Percentiles rank a stretch among this genome's conserved stretches.
Conservation (phyloP, 345 rosid genomes). For the Brassica carinata region DNA sequence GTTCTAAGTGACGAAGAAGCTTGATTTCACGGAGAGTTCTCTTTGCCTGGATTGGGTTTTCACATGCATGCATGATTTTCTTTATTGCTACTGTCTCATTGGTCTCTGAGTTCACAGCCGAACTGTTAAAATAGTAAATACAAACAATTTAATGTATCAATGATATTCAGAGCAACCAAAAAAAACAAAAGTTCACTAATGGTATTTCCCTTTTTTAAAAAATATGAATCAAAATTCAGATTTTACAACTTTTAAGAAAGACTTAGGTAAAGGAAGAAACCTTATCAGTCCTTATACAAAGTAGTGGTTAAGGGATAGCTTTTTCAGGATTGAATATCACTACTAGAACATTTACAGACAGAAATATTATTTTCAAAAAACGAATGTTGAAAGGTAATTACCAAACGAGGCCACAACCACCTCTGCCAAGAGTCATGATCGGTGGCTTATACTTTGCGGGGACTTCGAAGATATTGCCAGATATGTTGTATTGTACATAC, state of each 20-base stretch:
- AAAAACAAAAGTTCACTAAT: neutral
- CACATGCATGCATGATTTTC: conserved; percentile 84
- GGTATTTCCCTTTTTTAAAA: too few species aligned
- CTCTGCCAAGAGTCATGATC: neutral
- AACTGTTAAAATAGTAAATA: conserved; percentile 40
- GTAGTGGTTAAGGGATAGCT: too few species aligned
- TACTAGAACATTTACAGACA: neutral
- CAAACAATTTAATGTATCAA: neutral
- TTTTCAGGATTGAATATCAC: too few species aligned
- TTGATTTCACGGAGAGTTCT: conserved; percentile 97
- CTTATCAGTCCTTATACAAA: too few species aligned
- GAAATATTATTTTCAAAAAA: too few species aligned
- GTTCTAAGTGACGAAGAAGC: conserved; percentile 93
- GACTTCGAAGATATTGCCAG: neutral
- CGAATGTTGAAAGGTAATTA: neutral
- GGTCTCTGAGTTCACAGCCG: conserved; percentile 75
- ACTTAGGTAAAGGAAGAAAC: neutral
- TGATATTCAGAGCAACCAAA: neutral
- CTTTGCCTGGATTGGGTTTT: conserved; percentile 80
- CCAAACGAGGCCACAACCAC: neutral
- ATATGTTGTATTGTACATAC: neutral
- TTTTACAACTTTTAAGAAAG: neutral
- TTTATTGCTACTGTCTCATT: conserved; percentile 80
- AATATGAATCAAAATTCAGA: neutral
- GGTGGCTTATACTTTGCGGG: neutral